Evolutionary conservation across 441 rosid species (phyloP).

Genomic region (Geranium incanum): DNA sequence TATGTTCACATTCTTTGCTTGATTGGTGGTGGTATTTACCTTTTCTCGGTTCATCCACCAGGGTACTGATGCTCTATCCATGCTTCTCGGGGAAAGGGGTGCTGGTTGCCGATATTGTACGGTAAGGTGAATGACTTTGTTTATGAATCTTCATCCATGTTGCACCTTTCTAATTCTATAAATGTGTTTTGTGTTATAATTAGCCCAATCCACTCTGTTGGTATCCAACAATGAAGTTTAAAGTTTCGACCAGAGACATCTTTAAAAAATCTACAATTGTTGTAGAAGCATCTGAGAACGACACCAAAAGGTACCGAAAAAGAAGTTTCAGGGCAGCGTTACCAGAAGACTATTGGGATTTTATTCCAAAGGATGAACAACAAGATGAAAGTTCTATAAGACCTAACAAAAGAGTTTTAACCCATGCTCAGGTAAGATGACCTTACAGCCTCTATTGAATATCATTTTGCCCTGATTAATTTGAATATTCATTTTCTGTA

Average conservation of each 20-base stretch:
- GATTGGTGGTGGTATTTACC: constrained; percentile 13
- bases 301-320: constrained; percentile 26
- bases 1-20: neutral
- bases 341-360: constrained; percentile 77
- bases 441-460: neutral
- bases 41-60: constrained; percentile 30
- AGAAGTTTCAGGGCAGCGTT: constrained; percentile 29
- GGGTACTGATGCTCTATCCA: constrained; percentile 28
- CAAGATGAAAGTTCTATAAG: constrained; percentile 44
- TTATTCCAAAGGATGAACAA: constrained; percentile 52
- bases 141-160: constrained; percentile 16
- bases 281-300: constrained; percentile 53
- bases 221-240: constrained; percentile 80
- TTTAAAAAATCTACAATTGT: constrained; percentile 51
- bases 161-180: constrained; percentile 13
- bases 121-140: constrained; percentile 40
- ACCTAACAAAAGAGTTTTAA: constrained; percentile 52
- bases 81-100: constrained; percentile 23
- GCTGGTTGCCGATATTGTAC: constrained; percentile 72
- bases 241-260: constrained; percentile 53
- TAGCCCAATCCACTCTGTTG: constrained; percentile 46
- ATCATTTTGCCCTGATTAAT: neutral
- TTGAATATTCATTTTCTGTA: neutral
- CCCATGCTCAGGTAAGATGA: constrained; percentile 68
- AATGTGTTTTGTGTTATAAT: constrained; percentile 19